Percentiles rank a stretch among this genome's conserved stretches.
These are phyloP conservation scores for Trichoderma sp. DNA, from an alignment of 2,329 filamentous ascomycete species.

Conservation along the genomic window DNA sequence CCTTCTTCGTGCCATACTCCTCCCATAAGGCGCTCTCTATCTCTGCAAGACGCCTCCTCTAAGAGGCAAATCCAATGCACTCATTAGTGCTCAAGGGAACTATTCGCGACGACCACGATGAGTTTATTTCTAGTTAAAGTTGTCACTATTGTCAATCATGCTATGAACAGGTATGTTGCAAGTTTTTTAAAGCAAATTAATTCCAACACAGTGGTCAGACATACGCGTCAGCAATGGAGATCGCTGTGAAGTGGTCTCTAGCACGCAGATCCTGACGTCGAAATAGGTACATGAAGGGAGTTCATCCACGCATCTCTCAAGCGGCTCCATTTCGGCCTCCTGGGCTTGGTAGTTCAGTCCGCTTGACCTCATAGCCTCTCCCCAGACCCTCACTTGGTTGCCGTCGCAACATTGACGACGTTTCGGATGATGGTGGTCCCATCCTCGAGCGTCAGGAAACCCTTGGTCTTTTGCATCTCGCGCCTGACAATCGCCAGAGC, in stretches of 20 bases:
- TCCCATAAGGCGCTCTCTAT: too few relatives aligned
- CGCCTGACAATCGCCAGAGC: conserved; percentile 22
- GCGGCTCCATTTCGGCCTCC: not conserved
- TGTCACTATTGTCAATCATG: too few relatives aligned
- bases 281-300: not conserved
- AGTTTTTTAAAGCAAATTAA: too few relatives aligned
- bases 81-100: too few relatives aligned
- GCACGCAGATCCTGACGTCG: not conserved
- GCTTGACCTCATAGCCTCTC: not conserved
- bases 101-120: too few relatives aligned
- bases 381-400: conserved; percentile 9
- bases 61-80: too few relatives aligned
- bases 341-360: not conserved
- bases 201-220: too few relatives aligned
- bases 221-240: too few relatives aligned
- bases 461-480: conserved; percentile 18
- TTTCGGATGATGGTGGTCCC: conserved; percentile 2
- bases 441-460: conserved; percentile 12
- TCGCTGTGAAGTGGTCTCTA: not conserved
- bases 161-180: too few relatives aligned
- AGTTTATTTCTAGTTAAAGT: too few relatives aligned
- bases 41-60: too few relatives aligned
- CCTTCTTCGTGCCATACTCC: too few relatives aligned
- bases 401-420: conserved; percentile 16
- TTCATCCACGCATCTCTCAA: not conserved